These are phyloP conservation scores for Eucalyptus sp. DNA, from an alignment of 345 rosid species.

Conservation along the genomic window DNA sequence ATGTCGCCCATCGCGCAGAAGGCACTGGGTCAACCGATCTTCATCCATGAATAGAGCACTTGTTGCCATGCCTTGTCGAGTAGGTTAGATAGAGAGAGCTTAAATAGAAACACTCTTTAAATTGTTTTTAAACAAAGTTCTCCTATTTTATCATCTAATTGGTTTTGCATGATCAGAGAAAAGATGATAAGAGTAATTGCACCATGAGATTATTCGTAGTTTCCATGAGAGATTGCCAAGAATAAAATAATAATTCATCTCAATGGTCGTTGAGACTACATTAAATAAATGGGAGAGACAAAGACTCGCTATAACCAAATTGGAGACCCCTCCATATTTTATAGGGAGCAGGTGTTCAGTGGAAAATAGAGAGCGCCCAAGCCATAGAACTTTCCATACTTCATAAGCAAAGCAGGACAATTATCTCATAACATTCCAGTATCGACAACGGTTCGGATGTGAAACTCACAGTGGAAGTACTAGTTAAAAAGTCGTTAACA, in stretches of 20 bases:
- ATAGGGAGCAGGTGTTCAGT: background rate
- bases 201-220: background rate
- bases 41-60: background rate
- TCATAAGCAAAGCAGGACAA: background rate
- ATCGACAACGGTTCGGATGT: background rate
- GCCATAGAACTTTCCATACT: background rate
- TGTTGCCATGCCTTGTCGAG: background rate
- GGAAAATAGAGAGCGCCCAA: background rate
- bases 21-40: background rate
- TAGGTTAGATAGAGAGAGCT: background rate
- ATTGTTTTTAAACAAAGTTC: too few relatives aligned
- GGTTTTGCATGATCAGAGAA: background rate
- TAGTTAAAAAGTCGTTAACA: background rate
- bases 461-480: background rate
- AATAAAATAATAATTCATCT: background rate
- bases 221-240: background rate
- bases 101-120: background rate
- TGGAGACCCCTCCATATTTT: background rate
- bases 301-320: background rate
- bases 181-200: background rate
- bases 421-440: background rate
- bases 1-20: background rate
- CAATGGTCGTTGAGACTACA: background rate
- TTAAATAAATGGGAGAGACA: background rate
- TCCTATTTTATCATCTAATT: background rate